These are phyloP conservation scores for Pleurotus citrinopileatus DNA, from an alignment of 768 basidiomycete species.

Conservation along the genomic window DNA sequence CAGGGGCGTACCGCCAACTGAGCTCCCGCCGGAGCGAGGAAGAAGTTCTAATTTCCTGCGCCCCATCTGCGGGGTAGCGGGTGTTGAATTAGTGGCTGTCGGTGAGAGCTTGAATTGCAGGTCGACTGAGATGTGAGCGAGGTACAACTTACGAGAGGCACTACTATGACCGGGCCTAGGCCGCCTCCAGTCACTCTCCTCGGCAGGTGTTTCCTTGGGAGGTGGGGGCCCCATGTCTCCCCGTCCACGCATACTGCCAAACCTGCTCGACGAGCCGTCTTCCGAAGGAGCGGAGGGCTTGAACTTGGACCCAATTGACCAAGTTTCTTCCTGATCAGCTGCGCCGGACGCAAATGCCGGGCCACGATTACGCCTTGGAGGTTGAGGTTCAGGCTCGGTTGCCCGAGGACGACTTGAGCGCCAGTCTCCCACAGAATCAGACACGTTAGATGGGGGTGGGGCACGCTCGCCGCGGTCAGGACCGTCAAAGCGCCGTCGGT, in stretches of 20 bases:
- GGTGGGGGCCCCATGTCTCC: conserved; percentile 54
- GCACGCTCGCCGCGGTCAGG: conserved; percentile 34
- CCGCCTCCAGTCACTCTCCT: conserved; percentile 76
- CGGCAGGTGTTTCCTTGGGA: conserved; percentile 32
- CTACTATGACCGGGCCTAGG: conserved; percentile 42
- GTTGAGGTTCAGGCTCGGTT: conserved; percentile 45
- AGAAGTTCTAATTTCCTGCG: conserved; percentile 84
- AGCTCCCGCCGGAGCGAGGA: conserved; percentile 69
- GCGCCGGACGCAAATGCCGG: conserved; percentile 53
- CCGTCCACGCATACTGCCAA: conserved; percentile 47
- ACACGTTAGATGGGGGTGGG: conserved; percentile 42
- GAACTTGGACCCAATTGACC: conserved; percentile 76
- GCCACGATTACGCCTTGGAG: conserved; percentile 47
- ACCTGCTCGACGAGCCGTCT: conserved; percentile 34
- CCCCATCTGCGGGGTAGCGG: conserved; percentile 76
- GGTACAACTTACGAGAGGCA: conserved; percentile 58
- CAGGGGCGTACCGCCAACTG: conserved; percentile 70
- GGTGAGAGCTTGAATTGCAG: neutral
- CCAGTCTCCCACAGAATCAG: conserved; percentile 70
- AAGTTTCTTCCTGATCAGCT: conserved; percentile 79
- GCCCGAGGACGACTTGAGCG: conserved; percentile 53
- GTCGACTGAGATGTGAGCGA: neutral
- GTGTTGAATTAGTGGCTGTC: conserved; percentile 67
- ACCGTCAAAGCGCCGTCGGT: conserved; percentile 68
- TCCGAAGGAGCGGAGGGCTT: conserved; percentile 46